phyloP scores from a whole-genome alignment of 2,329 filamentous ascomycete species.

The Beauveria caledonica region DNA sequence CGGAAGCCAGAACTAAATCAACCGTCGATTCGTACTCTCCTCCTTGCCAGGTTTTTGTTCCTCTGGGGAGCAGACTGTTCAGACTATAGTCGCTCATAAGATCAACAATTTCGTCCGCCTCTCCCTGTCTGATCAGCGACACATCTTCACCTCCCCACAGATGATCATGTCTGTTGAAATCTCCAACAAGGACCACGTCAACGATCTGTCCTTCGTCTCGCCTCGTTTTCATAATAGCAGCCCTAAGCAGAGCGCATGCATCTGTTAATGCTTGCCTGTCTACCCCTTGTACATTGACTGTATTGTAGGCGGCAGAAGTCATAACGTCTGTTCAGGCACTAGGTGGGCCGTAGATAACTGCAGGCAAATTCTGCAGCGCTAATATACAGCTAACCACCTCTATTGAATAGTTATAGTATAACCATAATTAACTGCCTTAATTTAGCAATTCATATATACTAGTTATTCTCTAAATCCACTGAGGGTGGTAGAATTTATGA shows the following conservation, averaged over 20 bases:
- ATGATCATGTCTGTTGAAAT: slow-evolving; percentile 16
- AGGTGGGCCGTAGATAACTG: too few relatives aligned
- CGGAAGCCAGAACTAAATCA: slow-evolving; percentile 18
- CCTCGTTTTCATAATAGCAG: slow-evolving; percentile 7
- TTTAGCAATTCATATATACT: too few relatives aligned
- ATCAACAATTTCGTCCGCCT: slow-evolving; percentile 27
- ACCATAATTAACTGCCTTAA: too few relatives aligned
- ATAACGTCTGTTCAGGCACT: too few relatives aligned
- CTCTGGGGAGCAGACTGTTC: slow-evolving; percentile 24
- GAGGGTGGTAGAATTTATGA: too few relatives aligned
- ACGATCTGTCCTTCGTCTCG: background rate
- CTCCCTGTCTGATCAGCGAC: slow-evolving; percentile 21
- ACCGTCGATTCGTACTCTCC: slow-evolving; percentile 18
- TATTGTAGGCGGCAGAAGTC: too few relatives aligned
- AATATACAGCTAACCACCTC: too few relatives aligned
- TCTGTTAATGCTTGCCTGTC: slow-evolving; percentile 2
- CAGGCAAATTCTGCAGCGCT: too few relatives aligned
- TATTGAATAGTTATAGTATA: too few relatives aligned
- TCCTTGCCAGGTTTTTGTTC: slow-evolving; percentile 27
- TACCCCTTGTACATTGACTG: slow-evolving; percentile 11
- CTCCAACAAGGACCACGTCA: slow-evolving; percentile 13
- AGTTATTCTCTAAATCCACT: too few relatives aligned
- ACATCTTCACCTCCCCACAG: slow-evolving; percentile 18
- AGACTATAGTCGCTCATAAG: slow-evolving; percentile 26
- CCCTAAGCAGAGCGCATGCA: background rate